Conservation (phyloP, 768 basidiomycete genomes). For the Tremella fuciformis region DNA sequence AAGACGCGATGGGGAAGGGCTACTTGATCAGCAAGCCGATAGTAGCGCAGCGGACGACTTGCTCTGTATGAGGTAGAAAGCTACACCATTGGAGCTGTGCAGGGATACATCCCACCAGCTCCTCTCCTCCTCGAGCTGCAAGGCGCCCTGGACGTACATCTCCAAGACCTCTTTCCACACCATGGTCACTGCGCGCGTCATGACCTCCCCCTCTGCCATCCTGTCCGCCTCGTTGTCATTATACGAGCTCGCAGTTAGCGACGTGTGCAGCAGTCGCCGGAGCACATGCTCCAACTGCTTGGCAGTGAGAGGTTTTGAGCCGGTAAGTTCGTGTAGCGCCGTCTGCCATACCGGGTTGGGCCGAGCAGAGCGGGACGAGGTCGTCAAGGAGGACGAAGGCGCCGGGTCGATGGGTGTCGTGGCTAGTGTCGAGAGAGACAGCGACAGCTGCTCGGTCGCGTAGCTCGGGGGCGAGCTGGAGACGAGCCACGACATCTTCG, state of each 20-base stretch:
- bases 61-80: conserved; percentile 77
- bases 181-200: conserved; percentile 45
- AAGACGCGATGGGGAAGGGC: conserved; percentile 41
- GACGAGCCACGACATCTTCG: conserved; percentile 20
- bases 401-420: conserved; percentile 30
- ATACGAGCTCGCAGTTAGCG: no score
- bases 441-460: conserved; percentile 34
- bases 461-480: conserved; percentile 23
- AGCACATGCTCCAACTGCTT: conserved; percentile 36
- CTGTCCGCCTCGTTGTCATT: conserved; percentile 25
- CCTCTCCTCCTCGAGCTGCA: conserved; percentile 68
- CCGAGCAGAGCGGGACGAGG: conserved; percentile 10
- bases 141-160: conserved; percentile 64
- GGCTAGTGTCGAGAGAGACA: conserved; percentile 36
- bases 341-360: conserved; percentile 25
- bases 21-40: conserved; percentile 13
- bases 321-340: conserved; percentile 38
- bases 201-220: conserved; percentile 39
- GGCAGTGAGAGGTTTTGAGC: conserved; percentile 27
- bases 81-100: conserved; percentile 60
- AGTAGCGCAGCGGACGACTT: conserved; percentile 44
- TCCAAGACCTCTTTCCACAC: conserved; percentile 60
- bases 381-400: conserved; percentile 7
- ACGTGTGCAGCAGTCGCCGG: conserved; percentile 1
- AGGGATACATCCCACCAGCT: conserved; percentile 80